phyloP scores from a whole-genome alignment of 2,329 filamentous ascomycete genomes.

The Hypoxylon sp. region DNA sequence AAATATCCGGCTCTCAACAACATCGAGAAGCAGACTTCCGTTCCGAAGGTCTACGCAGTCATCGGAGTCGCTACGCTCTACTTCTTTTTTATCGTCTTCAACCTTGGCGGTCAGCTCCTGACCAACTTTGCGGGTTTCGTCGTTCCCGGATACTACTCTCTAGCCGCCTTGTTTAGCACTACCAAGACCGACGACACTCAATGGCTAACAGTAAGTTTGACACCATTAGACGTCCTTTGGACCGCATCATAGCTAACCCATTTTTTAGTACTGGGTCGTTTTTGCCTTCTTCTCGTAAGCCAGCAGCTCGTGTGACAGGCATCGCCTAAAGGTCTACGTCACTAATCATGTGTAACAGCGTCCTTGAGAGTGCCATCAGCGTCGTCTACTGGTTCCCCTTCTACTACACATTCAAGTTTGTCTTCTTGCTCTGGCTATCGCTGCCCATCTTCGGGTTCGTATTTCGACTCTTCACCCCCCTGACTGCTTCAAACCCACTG shows the following conservation, averaged over 20 bases:
- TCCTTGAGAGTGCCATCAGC: constrained; percentile 82
- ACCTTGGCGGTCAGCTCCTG: constrained; percentile 86
- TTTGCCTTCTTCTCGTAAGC: constrained; percentile 79
- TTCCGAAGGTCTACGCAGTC: constrained; percentile 86
- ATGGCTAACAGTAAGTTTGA: constrained; percentile 72
- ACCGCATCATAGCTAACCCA: constrained; percentile 48
- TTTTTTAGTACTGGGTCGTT: constrained; percentile 81
- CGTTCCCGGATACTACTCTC: constrained; percentile 85
- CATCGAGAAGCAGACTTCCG: constrained; percentile 82
- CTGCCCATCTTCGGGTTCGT: constrained; percentile 92
- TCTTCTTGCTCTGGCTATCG: constrained; percentile 96
- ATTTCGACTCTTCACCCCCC: constrained; percentile 11
- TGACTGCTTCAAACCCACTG: constrained; percentile 24
- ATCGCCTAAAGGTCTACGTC: constrained; percentile 4
- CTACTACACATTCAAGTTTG: constrained; percentile 99
- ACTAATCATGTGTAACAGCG: constrained; percentile 52
- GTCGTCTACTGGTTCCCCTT: constrained; percentile 97
- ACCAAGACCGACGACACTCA: constrained; percentile 82
- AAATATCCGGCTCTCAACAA: constrained; percentile 87
- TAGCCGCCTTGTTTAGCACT: constrained; percentile 77
- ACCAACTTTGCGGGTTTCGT: constrained; percentile 87
- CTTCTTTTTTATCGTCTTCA: constrained; percentile 93
- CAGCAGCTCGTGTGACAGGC: constrained; percentile 1
- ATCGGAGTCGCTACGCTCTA: constrained; percentile 80
- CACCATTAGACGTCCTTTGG: no score